These are phyloP conservation scores for Rhizophagus prolifer DNA, from an alignment of 192 early-diverging fungal species.

Conservation along the genomic window DNA sequence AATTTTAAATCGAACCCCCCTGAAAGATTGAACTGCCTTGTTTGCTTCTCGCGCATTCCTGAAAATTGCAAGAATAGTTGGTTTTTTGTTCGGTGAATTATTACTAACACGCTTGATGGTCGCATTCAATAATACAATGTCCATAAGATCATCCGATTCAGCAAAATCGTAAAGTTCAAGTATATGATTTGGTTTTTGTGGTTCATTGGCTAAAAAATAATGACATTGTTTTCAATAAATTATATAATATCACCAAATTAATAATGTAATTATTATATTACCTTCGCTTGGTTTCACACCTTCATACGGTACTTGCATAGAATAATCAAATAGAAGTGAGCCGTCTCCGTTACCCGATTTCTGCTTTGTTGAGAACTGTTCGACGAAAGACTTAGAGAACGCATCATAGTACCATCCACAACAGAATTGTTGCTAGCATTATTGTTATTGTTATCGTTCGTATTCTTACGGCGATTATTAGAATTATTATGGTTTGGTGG, in stretches of 20 bases:
- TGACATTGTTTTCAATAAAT: neutral
- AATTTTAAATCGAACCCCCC: constrained; percentile 15
- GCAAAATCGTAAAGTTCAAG: constrained; percentile 21
- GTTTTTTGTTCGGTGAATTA: neutral
- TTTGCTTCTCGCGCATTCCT: constrained; percentile 22
- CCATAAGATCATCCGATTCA: constrained; percentile 9
- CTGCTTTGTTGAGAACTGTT: neutral
- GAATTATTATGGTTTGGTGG: neutral
- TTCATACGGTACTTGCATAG: constrained; percentile 24
- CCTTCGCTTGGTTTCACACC: constrained; percentile 29
- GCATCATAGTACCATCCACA: constrained; percentile 25
- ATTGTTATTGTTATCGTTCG: neutral
- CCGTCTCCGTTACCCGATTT: neutral
- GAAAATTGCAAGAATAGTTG: constrained; percentile 23
- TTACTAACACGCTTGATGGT: constrained; percentile 7
- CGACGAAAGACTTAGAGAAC: constrained; percentile 20
- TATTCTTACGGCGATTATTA: constrained; percentile 10
- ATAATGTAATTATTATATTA: neutral
- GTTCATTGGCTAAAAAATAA: constrained; percentile 22
- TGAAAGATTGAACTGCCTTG: neutral
- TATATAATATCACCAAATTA: neutral
- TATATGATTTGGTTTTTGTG: constrained; percentile 24
- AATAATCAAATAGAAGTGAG: constrained; percentile 27
- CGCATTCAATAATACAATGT: constrained; percentile 14
- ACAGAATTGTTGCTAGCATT: neutral